phyloP scores from a whole-genome alignment of 1,284 basidiomycete genomes.

The Gastroboletus turbinatus region DNA sequence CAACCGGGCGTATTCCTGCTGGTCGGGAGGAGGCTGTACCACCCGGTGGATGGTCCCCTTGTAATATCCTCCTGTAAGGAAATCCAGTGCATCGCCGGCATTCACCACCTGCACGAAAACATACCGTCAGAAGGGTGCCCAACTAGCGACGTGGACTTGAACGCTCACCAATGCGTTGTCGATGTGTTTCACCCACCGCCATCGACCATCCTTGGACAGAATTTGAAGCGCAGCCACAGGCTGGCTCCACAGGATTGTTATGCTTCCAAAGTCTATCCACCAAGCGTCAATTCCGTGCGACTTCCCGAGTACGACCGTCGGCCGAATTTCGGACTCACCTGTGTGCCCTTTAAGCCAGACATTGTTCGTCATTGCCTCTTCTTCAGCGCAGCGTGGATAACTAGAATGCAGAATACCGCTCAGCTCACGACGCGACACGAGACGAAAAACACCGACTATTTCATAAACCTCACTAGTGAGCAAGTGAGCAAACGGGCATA shows the following conservation, averaged over 20 bases:
- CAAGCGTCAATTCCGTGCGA: background rate
- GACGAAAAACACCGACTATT: conserved; percentile 35
- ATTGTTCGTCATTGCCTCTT: conserved; percentile 53
- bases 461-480: conserved; percentile 46
- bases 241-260: conserved; percentile 61
- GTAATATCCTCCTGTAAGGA: conserved; percentile 55
- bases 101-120: conserved; percentile 44
- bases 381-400: conserved; percentile 48
- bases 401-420: conserved; percentile 20
- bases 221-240: conserved; percentile 62
- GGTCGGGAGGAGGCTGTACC: conserved; percentile 44
- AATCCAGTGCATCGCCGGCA: conserved; percentile 56
- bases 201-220: conserved; percentile 46
- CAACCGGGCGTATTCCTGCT: conserved; percentile 39
- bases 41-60: conserved; percentile 48
- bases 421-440: background rate
- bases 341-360: conserved; percentile 66
- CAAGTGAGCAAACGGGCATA: conserved; percentile 5
- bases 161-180: conserved; percentile 54
- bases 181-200: conserved; percentile 61
- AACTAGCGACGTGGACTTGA: background rate
- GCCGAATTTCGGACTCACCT: conserved; percentile 35
- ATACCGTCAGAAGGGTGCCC: background rate
- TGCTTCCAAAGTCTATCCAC: conserved; percentile 52
- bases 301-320: too few species aligned